These are phyloP conservation scores for Pisolithus sp. DNA, from an alignment of 768 basidiomycete species.

Conservation along the genomic window DNA sequence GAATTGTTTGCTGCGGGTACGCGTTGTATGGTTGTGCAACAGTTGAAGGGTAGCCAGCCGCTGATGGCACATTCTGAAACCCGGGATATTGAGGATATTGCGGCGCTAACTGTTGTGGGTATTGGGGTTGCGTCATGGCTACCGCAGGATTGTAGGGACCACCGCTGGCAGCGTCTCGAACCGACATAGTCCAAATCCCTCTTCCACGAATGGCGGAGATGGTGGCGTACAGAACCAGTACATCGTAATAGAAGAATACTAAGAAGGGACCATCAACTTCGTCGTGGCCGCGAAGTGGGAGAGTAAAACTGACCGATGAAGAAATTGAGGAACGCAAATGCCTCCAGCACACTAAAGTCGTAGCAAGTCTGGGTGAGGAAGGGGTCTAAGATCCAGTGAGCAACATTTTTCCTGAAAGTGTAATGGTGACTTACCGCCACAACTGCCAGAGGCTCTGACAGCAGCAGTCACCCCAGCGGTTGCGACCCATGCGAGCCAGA, in stretches of 20 bases:
- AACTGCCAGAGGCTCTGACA: constrained; percentile 5
- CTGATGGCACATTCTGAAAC: neutral
- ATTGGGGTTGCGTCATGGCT: constrained; percentile 9
- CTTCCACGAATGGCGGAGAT: constrained; percentile 16
- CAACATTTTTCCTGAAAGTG: neutral
- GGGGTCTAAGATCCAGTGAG: constrained; percentile 1
- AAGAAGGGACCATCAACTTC: neutral
- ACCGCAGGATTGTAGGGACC: neutral
- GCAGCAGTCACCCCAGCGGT: constrained; percentile 10
- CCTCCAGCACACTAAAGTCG: constrained; percentile 13
- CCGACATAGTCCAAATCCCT: constrained; percentile 19
- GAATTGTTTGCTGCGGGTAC: constrained; percentile 5
- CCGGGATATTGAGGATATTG: constrained; percentile 3
- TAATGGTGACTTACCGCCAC: constrained; percentile 3
- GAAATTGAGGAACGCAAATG: constrained; percentile 18
- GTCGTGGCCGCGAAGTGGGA: neutral
- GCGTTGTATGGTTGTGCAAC: constrained; percentile 6
- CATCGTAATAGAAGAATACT: constrained; percentile 22
- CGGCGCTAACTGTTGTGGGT: neutral
- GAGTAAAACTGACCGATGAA: constrained; percentile 14
- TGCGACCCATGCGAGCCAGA: constrained; percentile 20
- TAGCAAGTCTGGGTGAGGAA: constrained; percentile 7
- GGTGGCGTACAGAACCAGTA: constrained; percentile 17
- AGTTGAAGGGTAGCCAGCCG: neutral
- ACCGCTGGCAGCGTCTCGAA: constrained; percentile 11